Conservation (phyloP, 257 asterid species). For the Echium plantagineum region DNA sequence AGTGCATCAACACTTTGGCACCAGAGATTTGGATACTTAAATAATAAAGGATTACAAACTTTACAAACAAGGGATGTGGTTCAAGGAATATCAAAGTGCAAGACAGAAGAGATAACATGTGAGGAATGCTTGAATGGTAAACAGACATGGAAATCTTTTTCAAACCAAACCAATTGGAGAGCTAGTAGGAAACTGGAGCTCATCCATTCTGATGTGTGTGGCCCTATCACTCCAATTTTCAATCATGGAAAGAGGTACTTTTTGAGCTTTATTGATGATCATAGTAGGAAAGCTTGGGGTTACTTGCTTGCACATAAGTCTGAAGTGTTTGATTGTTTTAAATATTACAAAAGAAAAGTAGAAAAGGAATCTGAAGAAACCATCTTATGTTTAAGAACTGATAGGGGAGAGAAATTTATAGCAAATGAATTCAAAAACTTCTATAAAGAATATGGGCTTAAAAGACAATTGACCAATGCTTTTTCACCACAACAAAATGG, state of each 20-base stretch:
- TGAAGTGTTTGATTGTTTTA: constrained; percentile 3
- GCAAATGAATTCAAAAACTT: not conserved
- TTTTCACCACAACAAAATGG: not conserved
- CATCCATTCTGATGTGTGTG: too few species aligned
- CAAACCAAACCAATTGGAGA: not conserved
- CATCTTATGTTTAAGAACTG: not conserved
- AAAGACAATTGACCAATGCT: too few species aligned
- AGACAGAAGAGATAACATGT: not conserved
- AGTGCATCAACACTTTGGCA: too few species aligned
- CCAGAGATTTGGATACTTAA: too few species aligned
- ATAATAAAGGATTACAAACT: not conserved
- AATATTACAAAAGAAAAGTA: not conserved
- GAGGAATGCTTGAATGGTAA: constrained; percentile 1
- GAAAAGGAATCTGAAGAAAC: not conserved
- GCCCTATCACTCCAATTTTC: not conserved
- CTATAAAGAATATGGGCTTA: too few species aligned
- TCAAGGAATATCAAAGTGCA: not conserved
- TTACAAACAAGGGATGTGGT: not conserved
- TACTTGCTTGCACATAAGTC: not conserved
- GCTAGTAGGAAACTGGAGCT: not conserved
- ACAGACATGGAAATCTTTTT: not conserved
- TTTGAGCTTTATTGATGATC: constrained; percentile 1
- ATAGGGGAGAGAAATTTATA: not conserved
- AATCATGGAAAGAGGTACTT: not conserved
- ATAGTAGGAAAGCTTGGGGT: too few species aligned